Percentiles rank a stretch among this genome's conserved stretches.
phyloP scores from a whole-genome alignment of 805 yeast species.

The Candida tammaniensis region DNA sequence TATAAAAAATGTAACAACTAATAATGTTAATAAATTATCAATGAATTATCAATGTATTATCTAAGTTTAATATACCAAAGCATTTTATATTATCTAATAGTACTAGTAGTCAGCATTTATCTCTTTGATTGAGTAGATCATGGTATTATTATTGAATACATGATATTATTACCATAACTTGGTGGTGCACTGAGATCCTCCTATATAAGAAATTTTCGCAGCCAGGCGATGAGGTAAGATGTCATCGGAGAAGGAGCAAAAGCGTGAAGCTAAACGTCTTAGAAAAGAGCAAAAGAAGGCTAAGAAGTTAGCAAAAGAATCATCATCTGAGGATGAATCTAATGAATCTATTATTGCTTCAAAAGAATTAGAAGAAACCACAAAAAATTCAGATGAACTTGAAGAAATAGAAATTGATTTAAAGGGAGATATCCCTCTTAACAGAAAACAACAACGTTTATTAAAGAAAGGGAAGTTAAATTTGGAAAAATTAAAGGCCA shows the following conservation, averaged over 20 bases:
- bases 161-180: no score
- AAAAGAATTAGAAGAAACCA: slow-evolving; percentile 5
- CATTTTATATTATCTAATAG: no score
- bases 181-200: no score
- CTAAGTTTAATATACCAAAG: no score
- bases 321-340: slow-evolving; percentile 9
- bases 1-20: no score
- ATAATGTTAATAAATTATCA: no score
- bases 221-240: slow-evolving; percentile 5
- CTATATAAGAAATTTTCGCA: no score
- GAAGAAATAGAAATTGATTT: slow-evolving; percentile 70
- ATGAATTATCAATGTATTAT: no score
- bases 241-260: slow-evolving; percentile 16
- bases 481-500: slow-evolving; percentile 49
- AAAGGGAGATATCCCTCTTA: slow-evolving; percentile 72
- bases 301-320: slow-evolving; percentile 26
- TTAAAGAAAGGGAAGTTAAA: slow-evolving; percentile 79
- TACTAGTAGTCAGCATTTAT: no score
- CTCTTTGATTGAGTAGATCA: no score
- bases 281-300: slow-evolving; percentile 24
- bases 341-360: slow-evolving; percentile 4
- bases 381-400: slow-evolving; percentile 43
- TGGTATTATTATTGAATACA: no score
- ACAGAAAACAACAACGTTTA: slow-evolving; percentile 86
- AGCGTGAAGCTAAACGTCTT: no score